Evolutionary conservation across 805 yeast genomes (phyloP), one percentile per base, ranked within the genome.

Genomic region (Metschnikowia continentalis): DNA sequence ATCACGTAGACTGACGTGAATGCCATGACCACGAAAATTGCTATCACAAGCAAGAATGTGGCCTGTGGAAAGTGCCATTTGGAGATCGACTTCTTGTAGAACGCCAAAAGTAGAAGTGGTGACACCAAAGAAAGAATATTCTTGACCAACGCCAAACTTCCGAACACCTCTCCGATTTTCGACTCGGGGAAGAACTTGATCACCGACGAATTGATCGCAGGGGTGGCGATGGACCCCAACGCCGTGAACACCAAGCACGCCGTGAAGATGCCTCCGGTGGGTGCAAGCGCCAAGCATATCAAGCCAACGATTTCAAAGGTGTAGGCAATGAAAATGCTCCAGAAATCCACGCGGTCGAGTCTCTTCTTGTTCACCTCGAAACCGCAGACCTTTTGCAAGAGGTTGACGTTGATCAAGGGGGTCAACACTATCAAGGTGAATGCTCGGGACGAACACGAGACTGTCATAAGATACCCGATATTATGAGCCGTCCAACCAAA

Each of bases 141-240:
- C 61, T 82, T 80, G 15, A 84, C 61, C 46, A 86, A 63, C 0
- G 89, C 80, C 41, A 86, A 64, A 0, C 85, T 89, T 8, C 92
- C 90, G 67, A 85, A 86, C 15, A 84, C 72, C 63, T 85, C 90
- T 15, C 95, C 95, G 4, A 81, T 74, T 54, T 77, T 76, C 13
- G 77, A 73, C 38, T 80, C 81, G 1, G 81, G 80, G 53, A 76
- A 79, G 63, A 83, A 82, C 62, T 87, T 87, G 48, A 83, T 74
- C 10, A 85, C 66, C 1, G 86, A 56, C 0, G 86, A 74, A 59
- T 81, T 84, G 10, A 84, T 54, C 0, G 84, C 74, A 0, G 94
- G 92, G 3, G 54, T 45, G 2, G 56, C 52, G 30, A 59, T 42
- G 0, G 80, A 69, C 1, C 75, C 70, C 38, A 83, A 60, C 0